Base-by-base conservation (phyloP, 768 basidiomycete genomes). In the Leucocoprinus sp. region DNA sequence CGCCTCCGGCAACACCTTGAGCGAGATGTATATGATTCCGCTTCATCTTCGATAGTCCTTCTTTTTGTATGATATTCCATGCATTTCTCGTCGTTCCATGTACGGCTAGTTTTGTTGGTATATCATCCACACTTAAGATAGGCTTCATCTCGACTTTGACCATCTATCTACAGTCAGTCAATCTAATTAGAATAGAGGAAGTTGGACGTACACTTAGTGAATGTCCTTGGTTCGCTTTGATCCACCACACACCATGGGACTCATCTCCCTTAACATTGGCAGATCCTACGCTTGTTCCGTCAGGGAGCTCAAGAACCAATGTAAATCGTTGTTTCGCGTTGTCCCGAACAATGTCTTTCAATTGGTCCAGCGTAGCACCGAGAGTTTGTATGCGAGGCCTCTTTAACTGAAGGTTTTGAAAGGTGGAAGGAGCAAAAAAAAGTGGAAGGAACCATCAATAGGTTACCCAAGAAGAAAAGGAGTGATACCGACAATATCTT, bases 21-120 rank as follows among this genome's bases (percentile, higher is more conserved):
- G 93, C 93, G 11, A 96, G 70, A 61, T 99, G 95, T 29, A 98
- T 85, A 56, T 97, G 93, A 56, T 93, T 95, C 19, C 95, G 72
- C 9, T 64, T 72, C 92, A 93, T 96, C 51, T 72, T 81, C 0
- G 84, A 90, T 14, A 96, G 62, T 0, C 93, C 92, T 51, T 79
- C 65, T 5, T 65, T 67, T 11, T 71, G 90, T 48, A 93, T 93
- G 11, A 58, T 55, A 5, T 74, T 62, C 91, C 91, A 95, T 28
- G 88, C 82, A 37, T 60, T 53, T 35, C 58, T 61, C 29, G 68
- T 82, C 5, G 91, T 92, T 1, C 92, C 91, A 58, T 95, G 91
- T 2, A 93, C 84, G 3, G 86, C 87, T 48, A 87, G 66, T 6
- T 71, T 68, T 6, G 69, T 69, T 4, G 86, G 84, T 15, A 92